Evolutionary conservation across 148 eudicot species (phyloP), one percentile per base, ranked within the genome.

Genomic region (Nepenthes gracilis): DNA sequence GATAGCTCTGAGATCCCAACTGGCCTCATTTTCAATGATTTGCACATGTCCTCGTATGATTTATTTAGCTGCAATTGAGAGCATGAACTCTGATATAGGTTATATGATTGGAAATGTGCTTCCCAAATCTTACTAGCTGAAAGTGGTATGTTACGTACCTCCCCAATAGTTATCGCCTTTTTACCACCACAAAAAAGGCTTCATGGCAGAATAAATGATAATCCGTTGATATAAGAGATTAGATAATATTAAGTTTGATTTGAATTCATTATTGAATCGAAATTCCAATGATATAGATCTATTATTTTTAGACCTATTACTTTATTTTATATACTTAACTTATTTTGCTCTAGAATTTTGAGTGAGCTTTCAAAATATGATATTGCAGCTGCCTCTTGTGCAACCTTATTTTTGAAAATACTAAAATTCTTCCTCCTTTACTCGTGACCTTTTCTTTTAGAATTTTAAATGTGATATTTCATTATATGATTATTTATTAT

Each of bases 181-280:
- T 82, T 89, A 34, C 81, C 84, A 52, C 74, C 70, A 14, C 90
- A 80, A 65, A 87, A 78, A 65, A 84, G 92, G 92, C 81, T 84
- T 86, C 58, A 86, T 95, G 7, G 87, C 92, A 33, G 99, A 88
- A 74, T 96, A 93, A 23, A 93, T 85, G 54, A 89, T 76, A 43
- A 86, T 84, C 99, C 88, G 79, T 59, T 60, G 32, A 61, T 49
- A 23, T 23, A 61, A 74, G 6, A 1, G 13, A 12, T 45, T 59
- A 12, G 4, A 37, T 9, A 69, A 23, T 23, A 23, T 23, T 23
- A 23, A 23, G 23, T 23, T 23, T 23, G 23, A 23, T 23, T 23
- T 23, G 23, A 23, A 23, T 23, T 23, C 23, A 23, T 23, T 23
- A 0, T 23, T 23, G 23, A 23, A 23, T 23, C 23, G 23, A 23